Conservation (phyloP, 2,329 filamentous ascomycete genomes). For the Exophiala phaeomuriformis region DNA sequence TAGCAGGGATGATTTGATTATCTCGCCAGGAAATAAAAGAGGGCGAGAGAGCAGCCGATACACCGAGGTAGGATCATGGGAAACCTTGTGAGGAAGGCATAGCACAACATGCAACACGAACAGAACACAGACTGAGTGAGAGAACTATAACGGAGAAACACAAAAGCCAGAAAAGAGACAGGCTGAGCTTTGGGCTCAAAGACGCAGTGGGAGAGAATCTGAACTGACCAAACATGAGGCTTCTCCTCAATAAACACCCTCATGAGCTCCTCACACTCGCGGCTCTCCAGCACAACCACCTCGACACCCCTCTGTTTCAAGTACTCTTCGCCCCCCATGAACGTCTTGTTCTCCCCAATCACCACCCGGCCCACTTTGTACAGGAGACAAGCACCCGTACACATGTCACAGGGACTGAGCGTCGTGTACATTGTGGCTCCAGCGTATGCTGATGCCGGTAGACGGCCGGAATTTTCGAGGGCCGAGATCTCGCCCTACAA, state of each 20-base stretch:
- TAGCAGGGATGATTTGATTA: too few relatives aligned
- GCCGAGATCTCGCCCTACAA: constrained; percentile 66
- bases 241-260: constrained; percentile 63
- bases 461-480: constrained; percentile 65
- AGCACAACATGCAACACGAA: too few relatives aligned
- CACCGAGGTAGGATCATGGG: too few relatives aligned
- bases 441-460: constrained; percentile 61
- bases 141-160: too few relatives aligned
- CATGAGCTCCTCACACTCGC: constrained; percentile 62
- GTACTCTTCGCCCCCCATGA: constrained; percentile 65
- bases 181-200: too few relatives aligned
- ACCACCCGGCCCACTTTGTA: constrained; percentile 69
- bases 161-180: too few relatives aligned
- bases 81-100: too few relatives aligned
- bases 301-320: constrained; percentile 61
- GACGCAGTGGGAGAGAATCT: background rate
- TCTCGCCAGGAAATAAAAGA: too few relatives aligned
- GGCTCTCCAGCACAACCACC: constrained; percentile 61
- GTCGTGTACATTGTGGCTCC: constrained; percentile 79
- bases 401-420: constrained; percentile 74
- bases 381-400: constrained; percentile 67
- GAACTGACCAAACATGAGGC: constrained; percentile 60
- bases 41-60: too few relatives aligned
- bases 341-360: constrained; percentile 70
- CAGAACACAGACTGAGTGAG: too few relatives aligned